phyloP scores from a whole-genome alignment of 768 basidiomycete species.

The Boletus reticulatus region DNA sequence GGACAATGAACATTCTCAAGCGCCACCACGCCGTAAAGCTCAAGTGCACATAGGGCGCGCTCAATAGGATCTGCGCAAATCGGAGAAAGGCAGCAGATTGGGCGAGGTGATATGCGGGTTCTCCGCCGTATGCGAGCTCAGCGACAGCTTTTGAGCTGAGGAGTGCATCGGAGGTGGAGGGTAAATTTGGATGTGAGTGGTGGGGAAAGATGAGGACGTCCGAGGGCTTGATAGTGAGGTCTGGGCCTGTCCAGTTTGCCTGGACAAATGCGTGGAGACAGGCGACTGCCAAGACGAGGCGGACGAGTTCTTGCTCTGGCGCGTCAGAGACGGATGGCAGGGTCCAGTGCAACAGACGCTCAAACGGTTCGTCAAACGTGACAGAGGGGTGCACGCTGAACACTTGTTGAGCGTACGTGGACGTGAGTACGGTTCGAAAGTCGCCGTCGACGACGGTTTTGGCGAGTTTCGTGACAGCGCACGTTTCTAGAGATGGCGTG shows the following conservation, averaged over 20 bases:
- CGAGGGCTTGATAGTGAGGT: slow-evolving; percentile 56
- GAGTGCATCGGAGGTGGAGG: slow-evolving; percentile 40
- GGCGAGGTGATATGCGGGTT: slow-evolving; percentile 94
- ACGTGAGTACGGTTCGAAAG: slow-evolving; percentile 53
- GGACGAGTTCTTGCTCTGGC: slow-evolving; percentile 50
- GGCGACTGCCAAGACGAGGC: slow-evolving; percentile 68
- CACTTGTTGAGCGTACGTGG: slow-evolving; percentile 40
- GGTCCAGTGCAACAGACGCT: slow-evolving; percentile 33
- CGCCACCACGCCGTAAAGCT: slow-evolving; percentile 73
- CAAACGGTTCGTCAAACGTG: slow-evolving; percentile 40
- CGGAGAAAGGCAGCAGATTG: slow-evolving; percentile 66
- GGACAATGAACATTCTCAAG: slow-evolving; percentile 69
- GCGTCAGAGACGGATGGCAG: slow-evolving; percentile 30
- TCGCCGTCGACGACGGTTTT: slow-evolving; percentile 58
- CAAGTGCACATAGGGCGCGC: slow-evolving; percentile 46
- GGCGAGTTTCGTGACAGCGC: slow-evolving; percentile 38
- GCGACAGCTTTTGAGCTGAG: slow-evolving; percentile 68
- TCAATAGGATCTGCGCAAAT: slow-evolving; percentile 70
- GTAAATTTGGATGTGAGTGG: slow-evolving; percentile 2
- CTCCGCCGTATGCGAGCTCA: slow-evolving; percentile 81
- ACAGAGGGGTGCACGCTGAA: slow-evolving; percentile 33
- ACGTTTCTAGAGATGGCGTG: slow-evolving; percentile 18
- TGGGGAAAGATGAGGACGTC: slow-evolving; percentile 39
- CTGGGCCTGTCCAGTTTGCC: slow-evolving; percentile 94
- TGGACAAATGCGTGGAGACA: slow-evolving; percentile 90